phyloP scores from a whole-genome alignment of 1,284 basidiomycete species.

The Tylopilus sp. region DNA sequence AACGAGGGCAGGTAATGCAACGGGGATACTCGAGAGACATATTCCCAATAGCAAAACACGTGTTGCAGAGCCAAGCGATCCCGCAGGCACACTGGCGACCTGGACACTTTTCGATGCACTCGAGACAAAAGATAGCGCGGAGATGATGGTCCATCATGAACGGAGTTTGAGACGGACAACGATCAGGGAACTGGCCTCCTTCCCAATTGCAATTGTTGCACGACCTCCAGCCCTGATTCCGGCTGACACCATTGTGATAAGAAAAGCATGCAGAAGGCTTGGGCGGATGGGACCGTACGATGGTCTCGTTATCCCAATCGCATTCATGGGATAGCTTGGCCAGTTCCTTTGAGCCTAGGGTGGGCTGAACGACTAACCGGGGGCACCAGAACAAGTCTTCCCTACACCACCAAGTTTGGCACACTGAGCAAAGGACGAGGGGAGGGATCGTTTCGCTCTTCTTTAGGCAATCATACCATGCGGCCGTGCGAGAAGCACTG shows the following conservation, averaged over 20 bases:
- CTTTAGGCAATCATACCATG: conserved; percentile 12
- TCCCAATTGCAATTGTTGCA: no score
- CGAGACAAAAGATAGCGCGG: conserved; percentile 4
- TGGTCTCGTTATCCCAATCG: conserved; percentile 9
- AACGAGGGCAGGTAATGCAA: conserved; percentile 15
- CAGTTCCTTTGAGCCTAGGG: conserved; percentile 7
- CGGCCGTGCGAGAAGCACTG: conserved; percentile 7
- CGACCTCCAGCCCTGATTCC: no score
- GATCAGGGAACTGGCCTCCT: not conserved
- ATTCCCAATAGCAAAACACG: conserved; percentile 1
- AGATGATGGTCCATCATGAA: not conserved
- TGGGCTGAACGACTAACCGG: conserved; percentile 11
- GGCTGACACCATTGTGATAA: not conserved
- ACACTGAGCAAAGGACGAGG: conserved; percentile 10
- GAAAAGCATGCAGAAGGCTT: conserved; percentile 11
- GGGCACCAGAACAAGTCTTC: conserved; percentile 19
- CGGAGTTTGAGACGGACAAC: conserved; percentile 15
- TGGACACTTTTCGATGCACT: not conserved
- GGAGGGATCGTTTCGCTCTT: conserved; percentile 5
- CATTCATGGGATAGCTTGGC: conserved; percentile 4
- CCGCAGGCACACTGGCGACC: conserved; percentile 10
- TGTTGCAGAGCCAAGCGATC: conserved; percentile 11
- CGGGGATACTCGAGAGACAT: not conserved
- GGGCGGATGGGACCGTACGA: conserved; percentile 16
- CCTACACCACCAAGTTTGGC: conserved; percentile 13